Base-by-base conservation (phyloP, 495 filamentous ascomycete species). In the Xylaria curta region DNA sequence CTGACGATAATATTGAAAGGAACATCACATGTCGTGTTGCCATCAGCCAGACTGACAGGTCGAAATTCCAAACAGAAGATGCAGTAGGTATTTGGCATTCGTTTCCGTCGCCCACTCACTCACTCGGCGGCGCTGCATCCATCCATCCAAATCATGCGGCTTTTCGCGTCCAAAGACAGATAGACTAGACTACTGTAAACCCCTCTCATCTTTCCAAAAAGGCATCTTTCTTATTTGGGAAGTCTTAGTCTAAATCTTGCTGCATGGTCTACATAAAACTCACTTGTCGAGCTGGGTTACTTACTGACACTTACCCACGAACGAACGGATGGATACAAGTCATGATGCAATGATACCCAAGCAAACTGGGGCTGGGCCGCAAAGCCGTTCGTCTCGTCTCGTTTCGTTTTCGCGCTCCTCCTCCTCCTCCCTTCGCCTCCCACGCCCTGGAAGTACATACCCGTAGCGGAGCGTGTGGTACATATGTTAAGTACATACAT, bases 311-410 rank as follows among this genome's bases (percentile, higher is more conserved):
- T 46, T n/a, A 49, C 46, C 19, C 5, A 49, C 46, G 17, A 49
- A 47, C 46, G 46, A 47, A 49, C 19, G 46, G 46, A 49, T 49
- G 19, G 46, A n/a, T 49, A 49, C 46, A 49, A 49, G 19, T 17
- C 46, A 49, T 49, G 46, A 49, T 49, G 63, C 63, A 66, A 66
- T 66, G 63, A 66, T 66, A 66, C 63, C 63, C 63, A 66, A 66
- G 28, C 63, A 51, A 66, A 36, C 63, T 66, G 63, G 63, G 63
- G 63, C 63, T 66, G 63, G 63, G 62, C 46, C 63, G 63, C 63
- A 66, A 66, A 66, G 44, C 63, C 63, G 63, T 66, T 65, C 62
- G 44, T 44, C 13, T 44, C 44, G 44, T 19, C n/a, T n/a, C n/a
- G n/a, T n/a, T n/a, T n/a, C n/a, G n/a, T n/a, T n/a, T 47, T n/a